phyloP scores from a whole-genome alignment of 1,284 basidiomycete species.

The Pyrrhoderma noxium region DNA sequence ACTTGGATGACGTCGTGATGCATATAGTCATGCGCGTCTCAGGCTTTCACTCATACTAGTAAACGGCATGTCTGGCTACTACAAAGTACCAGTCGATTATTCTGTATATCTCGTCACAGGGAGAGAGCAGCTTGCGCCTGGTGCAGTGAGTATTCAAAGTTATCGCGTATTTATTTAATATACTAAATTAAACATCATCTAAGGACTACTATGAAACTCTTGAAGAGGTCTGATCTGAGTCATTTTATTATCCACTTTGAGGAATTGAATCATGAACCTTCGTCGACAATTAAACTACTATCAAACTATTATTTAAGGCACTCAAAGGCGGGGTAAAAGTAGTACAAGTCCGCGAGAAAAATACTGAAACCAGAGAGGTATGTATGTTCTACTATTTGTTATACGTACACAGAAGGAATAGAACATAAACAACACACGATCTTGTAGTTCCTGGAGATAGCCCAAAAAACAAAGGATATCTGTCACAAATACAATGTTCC shows the following conservation, averaged over 20 bases:
- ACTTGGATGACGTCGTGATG: too few species aligned
- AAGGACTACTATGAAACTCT: slow-evolving; percentile 73
- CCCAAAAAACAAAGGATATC: slow-evolving; percentile 61
- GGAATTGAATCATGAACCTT: too few species aligned
- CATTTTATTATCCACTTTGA: not conserved
- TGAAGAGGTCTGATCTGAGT: slow-evolving; percentile 59
- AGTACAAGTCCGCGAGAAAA: slow-evolving; percentile 87
- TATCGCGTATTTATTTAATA: not conserved
- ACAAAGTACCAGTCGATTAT: slow-evolving; percentile 42
- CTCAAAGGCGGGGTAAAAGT: slow-evolving; percentile 82
- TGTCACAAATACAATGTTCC: slow-evolving; percentile 80
- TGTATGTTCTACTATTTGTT: slow-evolving; percentile 20
- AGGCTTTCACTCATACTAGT: too few species aligned
- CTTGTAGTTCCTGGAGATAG: slow-evolving; percentile 74
- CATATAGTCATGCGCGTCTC: too few species aligned
- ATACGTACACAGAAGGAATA: slow-evolving; percentile 18
- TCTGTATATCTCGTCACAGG: slow-evolving; percentile 85
- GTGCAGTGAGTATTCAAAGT: slow-evolving; percentile 46
- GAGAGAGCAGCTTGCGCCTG: slow-evolving; percentile 70
- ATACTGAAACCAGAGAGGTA: slow-evolving; percentile 71
- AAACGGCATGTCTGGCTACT: not conserved
- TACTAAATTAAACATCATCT: not conserved
- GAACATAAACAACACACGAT: not conserved
- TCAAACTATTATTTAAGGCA: slow-evolving; percentile 42
- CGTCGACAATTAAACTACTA: not conserved